Conservation (phyloP, 768 basidiomycete genomes). For the Xerocomus spinulosus region DNA sequence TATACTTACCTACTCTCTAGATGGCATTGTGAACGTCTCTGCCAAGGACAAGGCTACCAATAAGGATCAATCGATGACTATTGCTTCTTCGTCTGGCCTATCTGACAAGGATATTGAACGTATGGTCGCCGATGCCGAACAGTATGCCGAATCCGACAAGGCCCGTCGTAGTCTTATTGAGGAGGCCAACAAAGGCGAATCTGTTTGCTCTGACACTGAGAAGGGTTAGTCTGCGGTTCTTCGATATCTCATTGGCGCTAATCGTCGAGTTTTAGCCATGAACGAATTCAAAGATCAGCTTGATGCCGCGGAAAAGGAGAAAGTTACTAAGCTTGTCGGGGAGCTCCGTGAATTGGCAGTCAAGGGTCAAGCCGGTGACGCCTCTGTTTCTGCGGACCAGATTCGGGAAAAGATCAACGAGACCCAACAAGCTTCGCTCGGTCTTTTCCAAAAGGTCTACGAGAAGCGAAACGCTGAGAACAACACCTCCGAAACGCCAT, state of each 20-base stretch:
- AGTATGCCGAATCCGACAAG: constrained; percentile 92
- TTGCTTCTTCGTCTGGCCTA: constrained; percentile 95
- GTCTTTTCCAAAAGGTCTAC: constrained; percentile 97
- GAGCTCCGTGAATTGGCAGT: constrained; percentile 86
- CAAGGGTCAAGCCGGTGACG: constrained; percentile 88
- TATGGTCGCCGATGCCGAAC: constrained; percentile 94
- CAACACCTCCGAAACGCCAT: constrained; percentile 40
- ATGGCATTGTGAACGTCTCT: constrained; percentile 95
- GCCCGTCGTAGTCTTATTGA: constrained; percentile 84
- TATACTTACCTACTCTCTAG: constrained; percentile 31
- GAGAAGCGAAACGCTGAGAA: constrained; percentile 86
- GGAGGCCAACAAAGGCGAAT: constrained; percentile 95
- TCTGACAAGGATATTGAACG: constrained; percentile 95
- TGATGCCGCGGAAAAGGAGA: constrained; percentile 88
- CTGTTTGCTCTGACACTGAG: constrained; percentile 90
- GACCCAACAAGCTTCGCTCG: constrained; percentile 91
- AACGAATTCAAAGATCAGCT: constrained; percentile 97
- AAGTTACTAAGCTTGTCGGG: constrained; percentile 78
- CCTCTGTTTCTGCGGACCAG: constrained; percentile 71
- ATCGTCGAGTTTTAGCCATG: constrained; percentile 55
- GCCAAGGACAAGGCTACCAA: constrained; percentile 91
- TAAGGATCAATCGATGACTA: constrained; percentile 95
- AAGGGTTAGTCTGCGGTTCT: constrained; percentile 55
- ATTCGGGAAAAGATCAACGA: constrained; percentile 93
- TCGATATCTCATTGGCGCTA: neutral